Conservation (phyloP, 805 yeast species). For the Saccharomycopsis fibuligera region DNA sequence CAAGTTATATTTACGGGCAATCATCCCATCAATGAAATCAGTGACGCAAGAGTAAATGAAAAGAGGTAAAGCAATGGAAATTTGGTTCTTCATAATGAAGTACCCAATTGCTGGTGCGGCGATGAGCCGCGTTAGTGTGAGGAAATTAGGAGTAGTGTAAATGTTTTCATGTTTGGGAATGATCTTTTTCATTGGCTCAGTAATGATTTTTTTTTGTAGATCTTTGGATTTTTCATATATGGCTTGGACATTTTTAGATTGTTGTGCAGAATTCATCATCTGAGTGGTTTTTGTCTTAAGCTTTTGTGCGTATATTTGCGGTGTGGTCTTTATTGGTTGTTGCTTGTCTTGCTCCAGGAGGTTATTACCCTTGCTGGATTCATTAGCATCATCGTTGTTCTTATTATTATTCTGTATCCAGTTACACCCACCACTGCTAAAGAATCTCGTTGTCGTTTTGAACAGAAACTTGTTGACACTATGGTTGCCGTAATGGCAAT, state of each 20-base stretch:
- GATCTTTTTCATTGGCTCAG: conserved; percentile 27
- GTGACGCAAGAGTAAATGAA: conserved; percentile 85
- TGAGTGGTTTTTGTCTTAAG: neutral
- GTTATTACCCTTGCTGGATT: too few relatives aligned
- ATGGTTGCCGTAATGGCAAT: too few relatives aligned
- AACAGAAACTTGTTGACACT: too few relatives aligned
- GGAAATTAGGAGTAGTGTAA: conserved; percentile 79
- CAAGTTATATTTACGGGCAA: conserved; percentile 77
- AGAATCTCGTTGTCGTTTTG: too few relatives aligned
- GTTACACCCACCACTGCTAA: too few relatives aligned
- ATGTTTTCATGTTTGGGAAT: conserved; percentile 47
- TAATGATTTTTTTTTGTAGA: conserved; percentile 27
- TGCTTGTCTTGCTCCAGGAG: too few relatives aligned
- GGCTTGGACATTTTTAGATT: too few relatives aligned
- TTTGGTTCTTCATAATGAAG: conserved; percentile 57
- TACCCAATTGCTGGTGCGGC: conserved; percentile 85
- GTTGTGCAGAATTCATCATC: conserved; percentile 1
- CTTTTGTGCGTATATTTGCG: neutral
- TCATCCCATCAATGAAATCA: conserved; percentile 85
- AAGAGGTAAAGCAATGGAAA: conserved; percentile 58
- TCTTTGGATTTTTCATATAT: conserved; percentile 23
- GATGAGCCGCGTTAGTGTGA: conserved; percentile 75
- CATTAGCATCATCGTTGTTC: too few relatives aligned
- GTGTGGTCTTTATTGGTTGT: too few relatives aligned
- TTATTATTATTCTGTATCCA: too few relatives aligned